These are phyloP conservation scores for Monilinia vaccinii-corymbosi DNA, from an alignment of 2,329 filamentous ascomycete species.

Conservation along the genomic window DNA sequence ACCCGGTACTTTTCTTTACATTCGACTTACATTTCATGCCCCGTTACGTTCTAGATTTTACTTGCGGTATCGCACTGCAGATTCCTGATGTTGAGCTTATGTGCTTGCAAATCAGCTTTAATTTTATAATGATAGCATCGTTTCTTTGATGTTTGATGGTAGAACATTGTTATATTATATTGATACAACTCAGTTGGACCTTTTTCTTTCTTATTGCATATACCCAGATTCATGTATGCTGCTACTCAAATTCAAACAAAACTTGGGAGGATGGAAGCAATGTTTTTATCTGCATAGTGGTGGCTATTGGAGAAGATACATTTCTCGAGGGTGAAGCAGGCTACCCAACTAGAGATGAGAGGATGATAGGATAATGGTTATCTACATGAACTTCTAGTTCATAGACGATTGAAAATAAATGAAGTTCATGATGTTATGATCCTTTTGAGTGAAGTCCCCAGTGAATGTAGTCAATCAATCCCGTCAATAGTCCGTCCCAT, in stretches of 20 bases:
- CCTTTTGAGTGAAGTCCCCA: neutral
- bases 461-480: neutral
- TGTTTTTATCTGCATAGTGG: slow-evolving; percentile 2
- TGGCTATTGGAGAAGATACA: slow-evolving; percentile 1
- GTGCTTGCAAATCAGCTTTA: slow-evolving; percentile 15
- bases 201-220: slow-evolving; percentile 24
- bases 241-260: slow-evolving; percentile 9
- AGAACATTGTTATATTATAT: slow-evolving; percentile 9
- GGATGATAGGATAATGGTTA: neutral
- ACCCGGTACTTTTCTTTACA: slow-evolving; percentile 7
- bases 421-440: neutral
- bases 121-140: slow-evolving; percentile 18
- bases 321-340: slow-evolving; percentile 1
- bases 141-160: slow-evolving; percentile 6
- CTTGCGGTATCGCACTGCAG: slow-evolving; percentile 13
- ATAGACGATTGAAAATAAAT: neutral
- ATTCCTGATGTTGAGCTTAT: slow-evolving; percentile 18
- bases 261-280: neutral
- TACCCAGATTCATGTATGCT: slow-evolving; percentile 28
- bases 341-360: neutral
- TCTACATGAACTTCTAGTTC: neutral
- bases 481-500: no score
- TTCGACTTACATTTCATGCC: slow-evolving; percentile 14
- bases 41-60: slow-evolving; percentile 23
- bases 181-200: slow-evolving; percentile 1